phyloP scores from a whole-genome alignment of 192 early-diverging fungal species.

The Backusella westeae region DNA sequence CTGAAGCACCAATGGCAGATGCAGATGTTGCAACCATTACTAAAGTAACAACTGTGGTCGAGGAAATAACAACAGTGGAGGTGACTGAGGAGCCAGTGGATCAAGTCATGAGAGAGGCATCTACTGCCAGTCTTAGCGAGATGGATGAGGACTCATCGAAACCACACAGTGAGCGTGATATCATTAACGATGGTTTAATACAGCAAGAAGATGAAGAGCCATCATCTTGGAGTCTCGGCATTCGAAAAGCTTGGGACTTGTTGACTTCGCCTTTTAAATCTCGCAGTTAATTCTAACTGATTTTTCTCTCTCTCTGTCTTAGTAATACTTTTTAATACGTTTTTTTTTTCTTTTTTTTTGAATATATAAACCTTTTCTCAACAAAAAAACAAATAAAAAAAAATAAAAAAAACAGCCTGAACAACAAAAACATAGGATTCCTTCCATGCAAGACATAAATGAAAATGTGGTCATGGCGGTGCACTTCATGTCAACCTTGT shows the following conservation, averaged over 20 bases:
- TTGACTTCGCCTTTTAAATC: constrained; percentile 1
- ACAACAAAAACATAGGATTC: not conserved
- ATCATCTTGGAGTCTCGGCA: constrained; percentile 3
- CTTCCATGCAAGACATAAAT: not conserved
- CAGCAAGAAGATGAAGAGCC: not conserved
- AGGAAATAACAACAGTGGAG: not conserved
- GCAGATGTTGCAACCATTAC: not conserved
- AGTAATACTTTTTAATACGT: not conserved
- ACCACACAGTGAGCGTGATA: not conserved
- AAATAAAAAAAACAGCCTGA: not conserved
- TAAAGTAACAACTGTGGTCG: not conserved
- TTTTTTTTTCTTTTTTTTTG: not conserved
- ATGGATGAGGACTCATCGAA: not conserved
- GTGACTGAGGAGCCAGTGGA: not conserved
- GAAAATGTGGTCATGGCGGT: not conserved
- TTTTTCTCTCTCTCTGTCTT: not conserved
- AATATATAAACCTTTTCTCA: not conserved
- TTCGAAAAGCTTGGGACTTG: not conserved
- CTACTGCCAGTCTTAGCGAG: not conserved
- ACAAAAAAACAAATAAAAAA: not conserved
- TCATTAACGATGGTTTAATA: not conserved
- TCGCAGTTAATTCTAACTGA: not conserved
- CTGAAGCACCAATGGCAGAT: not conserved
- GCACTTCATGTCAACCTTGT: not conserved
- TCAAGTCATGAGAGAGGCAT: not conserved